Percentiles rank a stretch among this genome's conserved stretches.
Evolutionary conservation across 441 rosid species (phyloP).

Genomic region (Jatropha multifida): DNA sequence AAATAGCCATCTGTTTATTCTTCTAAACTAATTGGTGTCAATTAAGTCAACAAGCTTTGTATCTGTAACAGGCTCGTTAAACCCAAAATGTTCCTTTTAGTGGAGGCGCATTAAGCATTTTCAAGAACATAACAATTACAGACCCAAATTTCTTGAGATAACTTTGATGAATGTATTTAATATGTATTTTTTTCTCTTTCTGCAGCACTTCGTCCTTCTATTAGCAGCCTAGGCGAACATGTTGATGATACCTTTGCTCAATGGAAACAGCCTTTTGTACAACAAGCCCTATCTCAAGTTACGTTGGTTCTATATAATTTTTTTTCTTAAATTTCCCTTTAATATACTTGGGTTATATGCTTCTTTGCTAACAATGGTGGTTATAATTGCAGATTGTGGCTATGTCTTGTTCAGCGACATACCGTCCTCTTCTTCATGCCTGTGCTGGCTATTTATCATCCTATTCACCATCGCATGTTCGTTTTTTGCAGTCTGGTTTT

Average conservation of each 20-base stretch:
- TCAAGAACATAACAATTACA: slow-evolving; percentile 9
- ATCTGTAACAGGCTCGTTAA: background rate
- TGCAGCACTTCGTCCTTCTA: slow-evolving; percentile 70
- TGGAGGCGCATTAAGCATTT: slow-evolving; percentile 11
- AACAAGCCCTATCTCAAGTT: slow-evolving; percentile 80
- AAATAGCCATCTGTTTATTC: background rate
- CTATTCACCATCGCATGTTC: slow-evolving; percentile 80
- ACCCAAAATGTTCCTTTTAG: background rate
- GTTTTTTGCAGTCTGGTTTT: slow-evolving; percentile 37
- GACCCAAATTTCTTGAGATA: slow-evolving; percentile 18
- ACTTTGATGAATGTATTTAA: slow-evolving; percentile 23
- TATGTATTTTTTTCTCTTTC: slow-evolving; percentile 14
- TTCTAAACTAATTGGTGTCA: background rate
- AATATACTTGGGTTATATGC: background rate
- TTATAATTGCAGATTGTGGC: slow-evolving; percentile 68
- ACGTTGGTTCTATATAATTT: slow-evolving; percentile 8
- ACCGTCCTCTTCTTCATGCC: slow-evolving; percentile 70
- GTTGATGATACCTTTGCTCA: slow-evolving; percentile 60
- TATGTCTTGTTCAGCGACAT: slow-evolving; percentile 58
- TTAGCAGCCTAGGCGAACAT: slow-evolving; percentile 48
- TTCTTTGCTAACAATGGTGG: slow-evolving; percentile 26
- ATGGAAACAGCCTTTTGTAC: slow-evolving; percentile 75
- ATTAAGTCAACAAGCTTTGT: background rate
- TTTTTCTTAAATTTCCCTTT: background rate
- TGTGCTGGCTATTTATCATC: slow-evolving; percentile 80